phyloP scores from a whole-genome alignment of 371 early-diverging fungal species.

The Umbelopsis sp. region DNA sequence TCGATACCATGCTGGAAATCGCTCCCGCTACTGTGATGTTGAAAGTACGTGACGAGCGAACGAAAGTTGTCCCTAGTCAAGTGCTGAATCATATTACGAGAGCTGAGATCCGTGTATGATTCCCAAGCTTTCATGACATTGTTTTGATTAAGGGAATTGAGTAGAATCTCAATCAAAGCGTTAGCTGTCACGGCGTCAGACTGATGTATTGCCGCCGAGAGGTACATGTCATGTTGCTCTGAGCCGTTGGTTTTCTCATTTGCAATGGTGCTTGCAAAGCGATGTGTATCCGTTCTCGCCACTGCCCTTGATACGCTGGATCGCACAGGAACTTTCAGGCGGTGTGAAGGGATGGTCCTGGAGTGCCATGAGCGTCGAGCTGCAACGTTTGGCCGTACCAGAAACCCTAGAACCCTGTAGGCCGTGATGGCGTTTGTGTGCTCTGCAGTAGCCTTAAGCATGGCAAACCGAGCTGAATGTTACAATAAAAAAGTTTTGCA shows the following conservation, averaged over 20 bases:
- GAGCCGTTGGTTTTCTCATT: not conserved
- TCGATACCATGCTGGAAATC: constrained; percentile 9
- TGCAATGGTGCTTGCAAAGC: not conserved
- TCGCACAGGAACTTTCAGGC: not conserved
- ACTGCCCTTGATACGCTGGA: not conserved
- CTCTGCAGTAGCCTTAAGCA: constrained; percentile 18
- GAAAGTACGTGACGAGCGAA: constrained; percentile 30
- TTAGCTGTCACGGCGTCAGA: constrained; percentile 42
- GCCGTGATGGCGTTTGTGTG: constrained; percentile 9
- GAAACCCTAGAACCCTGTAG: constrained; percentile 1
- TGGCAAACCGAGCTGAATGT: not conserved
- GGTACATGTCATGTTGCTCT: constrained; percentile 23
- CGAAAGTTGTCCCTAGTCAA: constrained; percentile 40
- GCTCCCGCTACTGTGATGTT: constrained; percentile 3
- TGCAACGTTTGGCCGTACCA: not conserved
- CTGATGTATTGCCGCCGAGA: constrained; percentile 44
- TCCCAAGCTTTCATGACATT: constrained; percentile 49
- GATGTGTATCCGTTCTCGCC: constrained; percentile 12
- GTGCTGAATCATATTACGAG: constrained; percentile 34
- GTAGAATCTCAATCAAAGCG: constrained; percentile 28
- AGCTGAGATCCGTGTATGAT: constrained; percentile 42
- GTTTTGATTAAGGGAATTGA: constrained; percentile 16
- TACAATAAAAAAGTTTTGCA: not conserved
- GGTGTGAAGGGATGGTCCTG: not conserved
- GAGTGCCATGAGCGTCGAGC: not conserved